Evolutionary conservation across 805 yeast genomes (phyloP), one percentile per base, ranked within the genome.

Genomic region (Candida methanosorbosa): DNA sequence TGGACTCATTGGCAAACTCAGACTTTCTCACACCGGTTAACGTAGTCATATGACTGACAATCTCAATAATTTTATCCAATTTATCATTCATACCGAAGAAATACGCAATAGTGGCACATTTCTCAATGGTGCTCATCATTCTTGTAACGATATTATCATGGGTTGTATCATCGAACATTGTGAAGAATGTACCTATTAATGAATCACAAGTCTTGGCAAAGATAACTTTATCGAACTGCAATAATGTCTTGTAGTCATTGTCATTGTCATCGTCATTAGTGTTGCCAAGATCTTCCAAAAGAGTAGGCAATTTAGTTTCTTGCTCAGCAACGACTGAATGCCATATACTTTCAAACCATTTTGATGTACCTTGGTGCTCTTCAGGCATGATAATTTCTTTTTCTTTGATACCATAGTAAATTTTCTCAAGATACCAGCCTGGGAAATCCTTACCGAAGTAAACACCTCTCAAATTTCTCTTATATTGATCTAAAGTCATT

Each of bases 361-460:
- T 86, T 16, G 86, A 83, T 9, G 87, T 84, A 13, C 90, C 92
- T 52, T 86, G 94, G 47, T 90, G 97, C 50, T 92, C 98, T 49
- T 92, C 97, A 0, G 98, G 97, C 88, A 94, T 84, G 32, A 92
- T 85, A 42, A 92, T 92, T 57, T 92, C 99, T 34, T 81, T 73
- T 37, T 80, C 84, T 40, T 75, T 70, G 36, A 92, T 88, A 1
- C 94, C 81, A 18, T 71, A 62, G 56, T 83, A 92, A 18, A 90
- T 86, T 42, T 73, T 81, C 39, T 79, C 77, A 41, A 90, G 64
- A 50, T 86, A 90, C 83, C 95, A 87, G 18, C 68, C 69, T 3
- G 94, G 90, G 61, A 83, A 88, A 57, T 88, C 92, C 25, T 71
- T 68, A 20, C 68, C 68, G 43, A 78, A 79, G 50, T 79, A 78